Base-by-base conservation (phyloP, 2,329 filamentous ascomycete genomes). In the Lasiodiplodia theobromae region DNA sequence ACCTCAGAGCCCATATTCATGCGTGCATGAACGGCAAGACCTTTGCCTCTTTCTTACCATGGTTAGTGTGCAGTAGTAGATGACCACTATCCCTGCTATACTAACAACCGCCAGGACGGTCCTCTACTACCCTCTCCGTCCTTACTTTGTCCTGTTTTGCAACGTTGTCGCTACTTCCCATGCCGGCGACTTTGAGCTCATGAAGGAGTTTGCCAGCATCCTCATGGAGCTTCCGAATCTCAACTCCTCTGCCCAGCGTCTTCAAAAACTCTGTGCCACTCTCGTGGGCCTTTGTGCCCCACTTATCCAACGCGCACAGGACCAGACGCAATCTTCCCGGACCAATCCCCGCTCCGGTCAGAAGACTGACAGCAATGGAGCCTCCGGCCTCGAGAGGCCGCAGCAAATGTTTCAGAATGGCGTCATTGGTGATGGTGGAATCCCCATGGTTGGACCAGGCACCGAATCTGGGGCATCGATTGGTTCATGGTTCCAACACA, bases 111-210 rank as follows among this genome's bases (percentile, higher is more conserved):
- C 6, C 16, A 78, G 77, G 77, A 77, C 74, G 1, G 74, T 77
- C 56, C 74, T 78, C 12, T 78, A 76, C 11, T 77, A 77, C 51
- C 75, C 77, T 5, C 70, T 78, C 2, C 75, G 73, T 38, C 76
- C 77, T 1, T 78, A 77, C 71, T 78, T 77, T 65, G 76, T 78
- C 16, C 72, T 78, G 31, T 78, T 78, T 66, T 78, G 77, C 71
- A 78, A 78, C 52, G 76, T 78, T 1, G 76, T 78, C n/a, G 76
- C 76, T 16, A 78, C 77, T 2, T 77, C 75, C 14, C 73, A 77
- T 54, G 69, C 66, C 5, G 66, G 54, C 31, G 76, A 78, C 54
- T 78, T 76, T 21, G 72, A 76, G 44, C 72, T 78, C 6, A 72
- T 78, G 4, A 70, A 77, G 21, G 73, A 75, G 16, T 75, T 77